Base-by-base conservation (phyloP, 2,329 filamentous ascomycete species). In the Ambrosiella cleistominuta region DNA sequence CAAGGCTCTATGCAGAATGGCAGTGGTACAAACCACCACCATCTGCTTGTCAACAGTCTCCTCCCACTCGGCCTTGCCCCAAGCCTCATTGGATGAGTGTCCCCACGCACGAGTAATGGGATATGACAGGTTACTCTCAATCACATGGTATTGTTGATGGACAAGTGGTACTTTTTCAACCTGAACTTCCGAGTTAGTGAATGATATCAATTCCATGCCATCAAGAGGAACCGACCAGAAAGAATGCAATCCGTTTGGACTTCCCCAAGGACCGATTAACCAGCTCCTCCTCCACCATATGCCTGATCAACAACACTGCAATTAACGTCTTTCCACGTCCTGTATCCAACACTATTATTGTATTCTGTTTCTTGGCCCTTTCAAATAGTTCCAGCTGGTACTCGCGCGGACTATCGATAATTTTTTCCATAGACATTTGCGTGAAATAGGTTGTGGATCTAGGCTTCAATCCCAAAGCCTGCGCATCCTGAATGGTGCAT, bases 301-400 rank as follows among this genome's bases (percentile, higher is more conserved):
- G 80, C 44, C 83, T 81, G 27, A 97, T 76, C 4, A 98, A 75
- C 2, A 97, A 76, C 0, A 88, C 89, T 0, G 93, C 90, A 64
- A 98, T 96, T n/a, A 96, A 74, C 0, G 93, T 98, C 70, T 98
- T 98, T 1, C 93, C 93, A 2, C 88, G 89, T 11, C 93, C 86
- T n/a, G 91, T 96, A 65, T 94, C 89, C 1, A 97, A 76, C 0
- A 98, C 93, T 0, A 93, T 90, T 63, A 98, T 95, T 7, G 84
- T 86, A 66, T 98, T 98, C 63, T 83, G 79, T 56, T 78, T 66
- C 66, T 93, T 95, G 3, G 93, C 91, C 62, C 80, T 80, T 68
- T 96, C 88, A 65, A 93, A 97, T 0, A 98, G 76, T 66, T 97
- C 91, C 11, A 87, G 73, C 68, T 98, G 93, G 66, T 97, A 98